Base-by-base conservation (phyloP, 2,329 filamentous ascomycete species). In the Penicillium sp. region DNA sequence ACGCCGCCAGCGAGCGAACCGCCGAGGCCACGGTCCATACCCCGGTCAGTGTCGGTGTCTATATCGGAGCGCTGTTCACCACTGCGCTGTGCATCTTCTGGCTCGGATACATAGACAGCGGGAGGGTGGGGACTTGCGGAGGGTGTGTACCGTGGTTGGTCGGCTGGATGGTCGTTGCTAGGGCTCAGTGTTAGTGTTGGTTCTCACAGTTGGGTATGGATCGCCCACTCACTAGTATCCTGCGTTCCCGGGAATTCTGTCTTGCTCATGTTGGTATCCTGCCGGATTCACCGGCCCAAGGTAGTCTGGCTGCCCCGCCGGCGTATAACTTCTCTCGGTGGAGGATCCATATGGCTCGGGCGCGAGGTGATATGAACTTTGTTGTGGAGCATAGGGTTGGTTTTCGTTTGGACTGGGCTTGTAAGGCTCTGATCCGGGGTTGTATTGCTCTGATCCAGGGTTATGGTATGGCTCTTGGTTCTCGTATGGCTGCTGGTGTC, bases 1-100 rank as follows among this genome's bases (percentile, higher is more conserved):
- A 82, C 77, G 43, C 81, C 83, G 43, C 85, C 85, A 15, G 80
- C 81, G 4, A 86, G 70, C 3, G 83, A 80, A 47, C 84, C 82
- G 65, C 82, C 79, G 6, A 86, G 73, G 38, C 83, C 84, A 55
- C 84, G 81, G 60, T 86, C 84, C 49, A 55, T 55, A 27, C 79
- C 82, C 49, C 59, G 65, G 25, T 65, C 65, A 27, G 49, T 64
- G 36, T 60, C 61, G 25, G 41, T 47, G 5, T 55, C 56, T 12
- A 57, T 59, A n/a, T 50, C 42, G 23, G 53, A 52, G n/a, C 41
- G 48, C 6, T 62, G 60, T 4, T 64, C 59, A 4, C 35, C 21
- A 36, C 38, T 36, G 15, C 56, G 49, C 7, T 59, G 59, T 13
- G 48, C 27, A 51, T 49, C 27, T 21, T 60, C 49, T 42, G 60